phyloP scores from a whole-genome alignment of 148 eudicot species.

The Amaranthus cruentus region DNA sequence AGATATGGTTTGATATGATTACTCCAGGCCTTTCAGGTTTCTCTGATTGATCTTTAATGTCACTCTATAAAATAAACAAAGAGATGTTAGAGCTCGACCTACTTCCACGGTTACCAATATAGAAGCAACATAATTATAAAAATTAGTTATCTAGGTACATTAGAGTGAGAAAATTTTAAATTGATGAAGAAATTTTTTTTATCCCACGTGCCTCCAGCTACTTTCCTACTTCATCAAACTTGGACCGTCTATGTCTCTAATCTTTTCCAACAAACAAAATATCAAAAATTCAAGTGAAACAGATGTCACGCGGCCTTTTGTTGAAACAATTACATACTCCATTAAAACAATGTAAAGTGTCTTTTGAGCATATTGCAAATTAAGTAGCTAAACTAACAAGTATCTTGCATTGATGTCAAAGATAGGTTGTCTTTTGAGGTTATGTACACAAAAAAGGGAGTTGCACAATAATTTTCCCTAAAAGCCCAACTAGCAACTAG shows the following conservation, averaged over 20 bases:
- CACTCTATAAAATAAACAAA: constrained; percentile 36
- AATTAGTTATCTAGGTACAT: neutral
- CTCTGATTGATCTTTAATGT: constrained; percentile 39
- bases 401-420: too few relatives aligned
- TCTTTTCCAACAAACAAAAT: neutral
- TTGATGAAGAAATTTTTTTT: neutral
- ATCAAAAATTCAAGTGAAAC: neutral
- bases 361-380: too few relatives aligned
- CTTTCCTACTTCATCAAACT: neutral
- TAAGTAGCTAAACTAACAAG: too few relatives aligned
- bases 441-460: neutral
- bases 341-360: neutral
- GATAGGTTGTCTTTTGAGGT: neutral
- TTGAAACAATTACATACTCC: neutral
- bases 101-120: neutral
- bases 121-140: neutral
- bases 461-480: neutral
- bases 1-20: constrained; percentile 85
- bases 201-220: neutral
- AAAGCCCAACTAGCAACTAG: too few relatives aligned
- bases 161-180: neutral
- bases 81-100: neutral
- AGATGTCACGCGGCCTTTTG: neutral
- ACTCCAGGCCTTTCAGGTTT: constrained; percentile 67
- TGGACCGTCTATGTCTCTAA: neutral